Percentiles rank a stretch among this genome's conserved stretches.
These are phyloP conservation scores for Nicotiana benthamiana DNA, from an alignment of 257 asterid species.

Conservation along the genomic window DNA sequence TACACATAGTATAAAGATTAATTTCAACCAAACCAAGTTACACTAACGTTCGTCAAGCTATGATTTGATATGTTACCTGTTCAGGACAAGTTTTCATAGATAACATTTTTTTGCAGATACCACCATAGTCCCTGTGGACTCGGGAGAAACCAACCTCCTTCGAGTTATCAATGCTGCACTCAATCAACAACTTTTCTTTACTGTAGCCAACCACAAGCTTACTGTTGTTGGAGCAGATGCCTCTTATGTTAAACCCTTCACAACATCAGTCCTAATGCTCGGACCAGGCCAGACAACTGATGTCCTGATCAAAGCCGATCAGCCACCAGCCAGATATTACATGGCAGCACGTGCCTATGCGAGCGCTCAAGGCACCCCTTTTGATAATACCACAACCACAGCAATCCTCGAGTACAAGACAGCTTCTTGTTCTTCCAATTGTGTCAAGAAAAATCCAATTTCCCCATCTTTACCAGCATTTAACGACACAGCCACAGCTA, in stretches of 20 bases:
- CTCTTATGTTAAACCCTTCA: slow-evolving; percentile 69
- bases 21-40: neutral
- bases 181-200: slow-evolving; percentile 83
- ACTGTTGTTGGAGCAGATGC: slow-evolving; percentile 90
- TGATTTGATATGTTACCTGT: neutral
- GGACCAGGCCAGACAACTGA: slow-evolving; percentile 98
- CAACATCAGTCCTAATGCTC: slow-evolving; percentile 73
- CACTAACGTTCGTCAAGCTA: neutral
- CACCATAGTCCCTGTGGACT: slow-evolving; percentile 32
- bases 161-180: slow-evolving; percentile 67
- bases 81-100: neutral
- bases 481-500: slow-evolving; percentile 71
- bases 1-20: neutral
- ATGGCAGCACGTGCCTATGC: slow-evolving; percentile 86
- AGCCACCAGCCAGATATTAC: slow-evolving; percentile 57
- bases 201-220: slow-evolving; percentile 68
- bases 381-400: slow-evolving; percentile 90
- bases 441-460: slow-evolving; percentile 30
- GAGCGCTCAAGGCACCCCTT: slow-evolving; percentile 71
- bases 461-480: slow-evolving; percentile 57
- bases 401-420: slow-evolving; percentile 68
- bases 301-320: slow-evolving; percentile 65
- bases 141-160: slow-evolving; percentile 68
- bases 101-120: slow-evolving; percentile 41
- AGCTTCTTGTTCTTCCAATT: slow-evolving; percentile 41